These are phyloP conservation scores for Candida cerambycidarum DNA, from an alignment of 805 yeast genomes.

Conservation along the genomic window DNA sequence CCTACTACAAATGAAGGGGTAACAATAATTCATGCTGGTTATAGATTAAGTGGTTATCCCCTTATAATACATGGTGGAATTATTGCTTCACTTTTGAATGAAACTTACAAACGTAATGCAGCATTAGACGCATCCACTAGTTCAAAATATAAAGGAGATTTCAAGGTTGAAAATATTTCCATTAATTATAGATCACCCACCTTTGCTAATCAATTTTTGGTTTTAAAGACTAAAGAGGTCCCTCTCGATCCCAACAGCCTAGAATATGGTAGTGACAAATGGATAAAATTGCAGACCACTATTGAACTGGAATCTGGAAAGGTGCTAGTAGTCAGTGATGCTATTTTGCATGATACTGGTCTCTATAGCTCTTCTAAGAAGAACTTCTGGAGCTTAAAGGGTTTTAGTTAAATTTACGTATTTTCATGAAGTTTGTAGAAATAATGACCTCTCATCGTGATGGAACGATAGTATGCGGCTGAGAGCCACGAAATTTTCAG, in stretches of 20 bases:
- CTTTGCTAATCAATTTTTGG: conserved; percentile 71
- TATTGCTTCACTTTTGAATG: conserved; percentile 76
- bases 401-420: conserved; percentile 1
- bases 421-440: too few species aligned
- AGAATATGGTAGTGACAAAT: conserved; percentile 22
- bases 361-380: neutral
- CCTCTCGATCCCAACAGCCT: conserved; percentile 22
- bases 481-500: conserved; percentile 3
- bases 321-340: conserved; percentile 56
- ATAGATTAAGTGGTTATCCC: conserved; percentile 81
- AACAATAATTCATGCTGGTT: conserved; percentile 74
- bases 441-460: too few species aligned
- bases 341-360: conserved; percentile 44
- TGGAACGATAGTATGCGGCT: neutral
- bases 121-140: conserved; percentile 35
- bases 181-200: conserved; percentile 70
- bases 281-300: conserved; percentile 47
- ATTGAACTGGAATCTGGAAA: conserved; percentile 55
- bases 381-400: neutral
- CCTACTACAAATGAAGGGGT: conserved; percentile 56
- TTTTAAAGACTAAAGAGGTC: conserved; percentile 51
- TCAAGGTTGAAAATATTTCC: conserved; percentile 49
- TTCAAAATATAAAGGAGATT: conserved; percentile 41
- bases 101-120: conserved; percentile 60
- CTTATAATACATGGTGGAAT: conserved; percentile 88